These are phyloP conservation scores for Brassica napus DNA, from an alignment of 345 rosid species.

Conservation along the genomic window DNA sequence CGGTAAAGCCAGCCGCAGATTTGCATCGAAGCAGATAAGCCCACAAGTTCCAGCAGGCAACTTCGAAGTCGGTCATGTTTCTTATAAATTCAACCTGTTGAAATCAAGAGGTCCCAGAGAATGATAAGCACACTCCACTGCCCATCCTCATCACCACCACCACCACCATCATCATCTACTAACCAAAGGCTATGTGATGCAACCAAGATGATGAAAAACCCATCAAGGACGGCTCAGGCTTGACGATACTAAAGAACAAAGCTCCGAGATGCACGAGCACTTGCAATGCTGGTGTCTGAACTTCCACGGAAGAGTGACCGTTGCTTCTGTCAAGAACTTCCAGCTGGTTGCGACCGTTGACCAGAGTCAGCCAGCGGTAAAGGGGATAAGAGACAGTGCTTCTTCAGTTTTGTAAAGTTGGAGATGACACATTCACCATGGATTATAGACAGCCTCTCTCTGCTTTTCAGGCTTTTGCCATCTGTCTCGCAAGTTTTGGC, in stretches of 20 bases:
- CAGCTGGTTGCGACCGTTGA: conserved; percentile 78
- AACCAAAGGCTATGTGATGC: conserved; percentile 37
- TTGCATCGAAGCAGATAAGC: conserved; percentile 92
- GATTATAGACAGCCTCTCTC: conserved; percentile 91
- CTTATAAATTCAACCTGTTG: conserved; percentile 89
- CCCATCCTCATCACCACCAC: conserved; percentile 36
- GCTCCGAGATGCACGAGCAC: conserved; percentile 95
- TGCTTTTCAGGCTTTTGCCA: conserved; percentile 90
- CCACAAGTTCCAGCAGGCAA: conserved; percentile 92
- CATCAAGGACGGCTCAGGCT: conserved; percentile 34
- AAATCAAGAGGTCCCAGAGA: conserved; percentile 98
- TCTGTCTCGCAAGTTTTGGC: conserved; percentile 95
- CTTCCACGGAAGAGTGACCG: conserved; percentile 92
- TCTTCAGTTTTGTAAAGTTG: conserved; percentile 91
- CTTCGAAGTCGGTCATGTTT: conserved; percentile 79
- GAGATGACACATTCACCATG: conserved; percentile 86
- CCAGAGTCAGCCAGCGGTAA: conserved; percentile 76
- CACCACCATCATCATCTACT: conserved; percentile 22
- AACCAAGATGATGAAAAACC: conserved; percentile 44
- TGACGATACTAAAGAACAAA: conserved; percentile 68
- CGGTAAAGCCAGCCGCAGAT: conserved; percentile 68
- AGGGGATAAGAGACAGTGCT: conserved; percentile 85
- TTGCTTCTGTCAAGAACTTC: conserved; percentile 92
- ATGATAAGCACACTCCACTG: conserved; percentile 76
- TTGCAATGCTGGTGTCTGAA: conserved; percentile 97